Evolutionary conservation across 441 rosid genomes (phyloP), one percentile per base, ranked within the genome.

Genomic region (Erysimum pusillum): DNA sequence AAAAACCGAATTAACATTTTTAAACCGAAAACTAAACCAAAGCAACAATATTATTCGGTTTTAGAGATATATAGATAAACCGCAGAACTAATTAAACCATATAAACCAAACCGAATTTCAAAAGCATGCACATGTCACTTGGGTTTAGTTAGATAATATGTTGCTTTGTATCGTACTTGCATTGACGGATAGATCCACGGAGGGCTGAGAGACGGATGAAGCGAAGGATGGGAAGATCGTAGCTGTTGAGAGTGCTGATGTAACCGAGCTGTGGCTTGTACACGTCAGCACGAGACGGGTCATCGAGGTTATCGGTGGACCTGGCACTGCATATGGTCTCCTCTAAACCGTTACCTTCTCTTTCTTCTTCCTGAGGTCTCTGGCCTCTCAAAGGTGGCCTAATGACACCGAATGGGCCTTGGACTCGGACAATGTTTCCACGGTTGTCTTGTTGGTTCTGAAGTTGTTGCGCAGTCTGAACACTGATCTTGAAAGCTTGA

Each of bases 231-330:
- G 88, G 89, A 9, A 89, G 88, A 64, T 77, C 80, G 11, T 35
- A 75, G 69, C 86, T 77, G 74, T 87, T 84, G 34, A 82, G 63
- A 39, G 80, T 82, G 64, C 85, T 81, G 71, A 85, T 68, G 61
- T 86, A 82, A 46, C 90, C 93, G 0, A 67, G 87, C 1, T 79
- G 80, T 4, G 90, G 89, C 75, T 82, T 85, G 67, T 83, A 89
- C 18, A 84, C 48, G 52, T 89, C 91, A 14, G 87, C 88, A 3
- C 48, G 56, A 1, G 79, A 73, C 0, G 91, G 87, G 68, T 81
- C 77, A 35, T 81, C 79, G 14, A 84, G 79, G 81, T 79, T 75
- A 31, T 84, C 85, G 13, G 28, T 78, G 38, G 48, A 73, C 60
- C 80, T 85, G 46, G 81, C 62, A 4, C 87, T 71, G 79, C 93